Evolutionary conservation across 2,329 filamentous ascomycete genomes (phyloP).

Genomic region (Colletotrichum spaethianum): DNA sequence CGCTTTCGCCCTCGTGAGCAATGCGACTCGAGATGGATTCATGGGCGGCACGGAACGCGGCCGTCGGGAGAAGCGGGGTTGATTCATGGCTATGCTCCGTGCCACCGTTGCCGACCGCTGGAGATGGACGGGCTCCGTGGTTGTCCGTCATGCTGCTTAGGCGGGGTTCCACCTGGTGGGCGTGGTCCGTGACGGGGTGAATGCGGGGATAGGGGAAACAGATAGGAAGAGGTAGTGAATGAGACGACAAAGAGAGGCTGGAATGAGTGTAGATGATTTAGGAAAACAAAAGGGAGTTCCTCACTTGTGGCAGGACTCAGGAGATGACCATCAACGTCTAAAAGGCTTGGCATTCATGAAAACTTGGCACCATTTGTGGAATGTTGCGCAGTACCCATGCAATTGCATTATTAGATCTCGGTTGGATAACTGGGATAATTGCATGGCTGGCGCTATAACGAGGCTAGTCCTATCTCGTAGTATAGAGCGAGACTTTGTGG

Average conservation of each 20-base stretch:
- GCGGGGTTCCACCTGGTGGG: neutral
- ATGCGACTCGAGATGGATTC: constrained; percentile 37
- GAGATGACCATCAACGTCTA: constrained; percentile 12
- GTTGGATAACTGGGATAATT: neutral
- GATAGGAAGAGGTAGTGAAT: neutral
- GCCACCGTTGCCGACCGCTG: constrained; percentile 19
- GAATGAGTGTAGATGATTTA: neutral
- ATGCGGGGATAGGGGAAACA: no score
- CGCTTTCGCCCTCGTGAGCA: constrained; percentile 60
- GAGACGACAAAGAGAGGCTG: no score
- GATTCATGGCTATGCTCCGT: constrained; percentile 40
- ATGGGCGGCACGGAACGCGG: constrained; percentile 35
- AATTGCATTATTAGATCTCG: neutral
- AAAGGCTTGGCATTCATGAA: constrained; percentile 29
- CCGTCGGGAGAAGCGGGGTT: constrained; percentile 50
- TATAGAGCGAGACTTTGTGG: neutral
- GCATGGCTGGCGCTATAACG: neutral
- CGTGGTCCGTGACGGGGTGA: no score
- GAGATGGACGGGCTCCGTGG: constrained; percentile 5
- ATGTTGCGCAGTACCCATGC: constrained; percentile 11
- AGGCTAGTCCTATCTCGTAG: neutral
- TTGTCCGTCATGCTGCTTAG: neutral
- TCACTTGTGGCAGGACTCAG: neutral
- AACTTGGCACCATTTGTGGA: constrained; percentile 24
- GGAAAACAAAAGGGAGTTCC: neutral